Evolutionary conservation across 1,284 basidiomycete genomes (phyloP).

Genomic region (Ceratobasidium sp.): DNA sequence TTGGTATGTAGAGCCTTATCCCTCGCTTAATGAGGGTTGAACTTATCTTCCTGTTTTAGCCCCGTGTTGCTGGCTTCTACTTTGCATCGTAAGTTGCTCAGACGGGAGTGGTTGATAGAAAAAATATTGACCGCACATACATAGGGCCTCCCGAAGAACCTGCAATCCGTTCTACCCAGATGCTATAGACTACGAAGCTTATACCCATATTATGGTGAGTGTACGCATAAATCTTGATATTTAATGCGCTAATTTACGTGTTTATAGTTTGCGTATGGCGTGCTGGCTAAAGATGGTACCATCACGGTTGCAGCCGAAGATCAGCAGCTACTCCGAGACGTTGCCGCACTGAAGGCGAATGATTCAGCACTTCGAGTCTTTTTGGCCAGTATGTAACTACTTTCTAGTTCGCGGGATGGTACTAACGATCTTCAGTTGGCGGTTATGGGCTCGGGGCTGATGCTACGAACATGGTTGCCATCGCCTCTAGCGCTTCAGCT

Average conservation of each 20-base stretch:
- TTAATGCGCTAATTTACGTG: neutral
- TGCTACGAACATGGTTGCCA: constrained; percentile 25
- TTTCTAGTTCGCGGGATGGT: neutral
- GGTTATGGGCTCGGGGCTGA: constrained; percentile 45
- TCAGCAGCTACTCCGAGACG: constrained; percentile 19
- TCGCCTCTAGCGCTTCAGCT: constrained; percentile 33
- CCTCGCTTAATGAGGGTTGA: too few relatives aligned
- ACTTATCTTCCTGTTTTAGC: neutral
- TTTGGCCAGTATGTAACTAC: constrained; percentile 32
- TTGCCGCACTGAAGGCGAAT: constrained; percentile 22
- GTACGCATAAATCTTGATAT: neutral
- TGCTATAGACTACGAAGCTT: constrained; percentile 19
- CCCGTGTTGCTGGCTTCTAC: constrained; percentile 41
- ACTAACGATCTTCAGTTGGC: constrained; percentile 20
- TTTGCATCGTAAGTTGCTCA: constrained; percentile 35
- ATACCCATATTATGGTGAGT: constrained; percentile 35
- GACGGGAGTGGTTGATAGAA: too few relatives aligned
- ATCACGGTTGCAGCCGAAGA: constrained; percentile 35
- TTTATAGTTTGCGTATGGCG: constrained; percentile 40
- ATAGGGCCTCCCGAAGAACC: constrained; percentile 22
- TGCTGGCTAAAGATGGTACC: constrained; percentile 34
- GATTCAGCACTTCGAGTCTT: constrained; percentile 22
- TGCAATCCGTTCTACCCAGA: constrained; percentile 30
- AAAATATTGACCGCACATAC: neutral
- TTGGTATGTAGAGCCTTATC: neutral